Percentiles rank a stretch among this genome's conserved stretches.
These are phyloP conservation scores for Angophora floribunda DNA, from an alignment of 345 rosid genomes.

Conservation along the genomic window DNA sequence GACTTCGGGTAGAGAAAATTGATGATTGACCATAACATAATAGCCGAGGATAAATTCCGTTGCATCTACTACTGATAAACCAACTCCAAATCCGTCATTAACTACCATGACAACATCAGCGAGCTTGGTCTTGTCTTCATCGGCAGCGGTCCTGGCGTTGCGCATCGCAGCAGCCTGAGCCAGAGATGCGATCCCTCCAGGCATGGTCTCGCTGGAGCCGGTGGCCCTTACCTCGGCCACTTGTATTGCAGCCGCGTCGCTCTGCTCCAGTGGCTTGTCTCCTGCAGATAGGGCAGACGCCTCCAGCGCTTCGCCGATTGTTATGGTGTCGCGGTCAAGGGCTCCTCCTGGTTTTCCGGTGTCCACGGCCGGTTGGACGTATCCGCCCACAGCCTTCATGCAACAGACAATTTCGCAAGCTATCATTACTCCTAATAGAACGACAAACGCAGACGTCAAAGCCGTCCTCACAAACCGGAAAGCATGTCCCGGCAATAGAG, in stretches of 20 bases:
- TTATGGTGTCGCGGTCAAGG: constrained; percentile 3
- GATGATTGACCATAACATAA: neutral
- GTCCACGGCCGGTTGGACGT: neutral
- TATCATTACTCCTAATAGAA: neutral
- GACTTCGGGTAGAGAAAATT: neutral
- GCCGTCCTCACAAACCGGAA: neutral
- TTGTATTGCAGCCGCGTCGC: constrained; percentile 83
- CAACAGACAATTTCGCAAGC: neutral
- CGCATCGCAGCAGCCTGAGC: constrained; percentile 75
- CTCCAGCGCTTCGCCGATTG: constrained; percentile 73
- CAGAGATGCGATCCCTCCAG: constrained; percentile 64
- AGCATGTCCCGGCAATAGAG: neutral
- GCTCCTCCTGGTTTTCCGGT: neutral
- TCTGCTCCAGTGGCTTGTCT: constrained; percentile 67
- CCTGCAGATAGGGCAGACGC: constrained; percentile 64
- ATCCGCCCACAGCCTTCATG: neutral
- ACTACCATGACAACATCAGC: neutral
- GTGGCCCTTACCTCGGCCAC: constrained; percentile 87
- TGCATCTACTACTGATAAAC: neutral
- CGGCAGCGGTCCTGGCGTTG: constrained; percentile 31
- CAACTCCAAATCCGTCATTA: neutral
- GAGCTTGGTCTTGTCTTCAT: constrained; percentile 43
- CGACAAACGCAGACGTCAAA: neutral
- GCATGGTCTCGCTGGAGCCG: constrained; percentile 41
- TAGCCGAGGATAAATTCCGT: neutral